phyloP scores from a whole-genome alignment of 345 rosid genomes.

The Dovyalis caffra region DNA sequence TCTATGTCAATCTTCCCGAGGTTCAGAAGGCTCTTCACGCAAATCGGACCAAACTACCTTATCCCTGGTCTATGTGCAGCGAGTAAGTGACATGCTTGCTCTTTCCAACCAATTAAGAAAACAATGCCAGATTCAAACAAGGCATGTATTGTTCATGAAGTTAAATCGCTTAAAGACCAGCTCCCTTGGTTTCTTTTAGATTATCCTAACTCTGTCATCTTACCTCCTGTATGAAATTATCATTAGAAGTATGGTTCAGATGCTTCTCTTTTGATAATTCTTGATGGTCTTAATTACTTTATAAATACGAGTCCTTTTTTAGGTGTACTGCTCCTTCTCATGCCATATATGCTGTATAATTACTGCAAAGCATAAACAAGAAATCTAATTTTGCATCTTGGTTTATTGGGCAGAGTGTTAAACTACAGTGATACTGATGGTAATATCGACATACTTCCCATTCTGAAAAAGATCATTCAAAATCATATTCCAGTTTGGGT shows the following conservation, averaged over 20 bases:
- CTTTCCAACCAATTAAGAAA: not conserved
- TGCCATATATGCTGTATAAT: not conserved
- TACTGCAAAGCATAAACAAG: not conserved
- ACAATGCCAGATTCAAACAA: not conserved
- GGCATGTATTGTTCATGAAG: not conserved
- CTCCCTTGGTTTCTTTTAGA: not conserved
- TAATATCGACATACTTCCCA: conserved; percentile 64
- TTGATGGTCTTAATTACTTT: not conserved
- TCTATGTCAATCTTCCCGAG: conserved; percentile 81
- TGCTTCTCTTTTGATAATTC: not conserved
- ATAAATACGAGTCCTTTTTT: not conserved
- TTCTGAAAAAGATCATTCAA: conserved; percentile 64
- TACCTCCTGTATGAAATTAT: not conserved
- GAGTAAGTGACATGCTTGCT: conserved; percentile 33
- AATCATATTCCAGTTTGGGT: conserved; percentile 72
- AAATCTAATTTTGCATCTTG: conserved; percentile 8
- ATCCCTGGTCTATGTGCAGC: conserved; percentile 84
- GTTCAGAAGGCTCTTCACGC: conserved; percentile 95
- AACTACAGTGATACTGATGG: conserved; percentile 57
- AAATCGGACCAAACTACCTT: conserved; percentile 60
- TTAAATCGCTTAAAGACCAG: not conserved
- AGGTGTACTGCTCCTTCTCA: not conserved
- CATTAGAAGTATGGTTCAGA: not conserved
- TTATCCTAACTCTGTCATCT: not conserved
- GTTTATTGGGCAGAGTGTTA: conserved; percentile 42